Base-by-base conservation (phyloP, 305 asterid genomes). In the Fraxinus ornus region DNA sequence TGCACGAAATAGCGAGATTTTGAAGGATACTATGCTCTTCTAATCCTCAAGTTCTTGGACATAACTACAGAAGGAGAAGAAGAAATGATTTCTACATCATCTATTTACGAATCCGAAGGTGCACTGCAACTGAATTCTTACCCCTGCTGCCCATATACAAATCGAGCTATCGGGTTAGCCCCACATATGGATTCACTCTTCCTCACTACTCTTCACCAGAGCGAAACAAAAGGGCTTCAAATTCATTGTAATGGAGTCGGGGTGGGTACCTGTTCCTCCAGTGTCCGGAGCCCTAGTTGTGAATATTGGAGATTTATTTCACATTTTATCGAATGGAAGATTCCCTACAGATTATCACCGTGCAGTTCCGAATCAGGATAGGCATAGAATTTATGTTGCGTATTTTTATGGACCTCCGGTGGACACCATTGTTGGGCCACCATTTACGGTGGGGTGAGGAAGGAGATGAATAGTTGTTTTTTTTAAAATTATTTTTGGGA, bases 111-210 rank as follows among this genome's bases (percentile, higher is more conserved):
- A 86, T 88, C 91, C 0, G 84, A 76, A 32, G 90, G 91, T 47
- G 92, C 95, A 41, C 33, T 94, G 83, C 98, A 92, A 80, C 90
- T 94, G 6, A 94, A 94, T 66, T 94, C 97, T 0, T 94, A 90
- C 84, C 98, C 98, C 36, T 80, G 88, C 13, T 94, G 97, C 81
- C 98, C 97, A 7, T 88, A 90, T 90, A 94, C 97, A 74, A 86
- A 70, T 24, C 90, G 26, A 1, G 93, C 97, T 17, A 64, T 94
- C 24, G 98, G 97, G 9, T 85, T 94, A 70, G 95, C 94, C 30
- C 94, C 97, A 0, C 97, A 94, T 83, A 94, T 97, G 0, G 97
- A 94, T 62, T 85, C 98, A 0, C 47, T 89, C 17, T 91, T 92
- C 4, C 78, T 94, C 1, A 94, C 98, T 9, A 90, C 1, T 72